Evolutionary conservation across 495 filamentous ascomycete genomes (phyloP).

Genomic region (Poronia punctata): DNA sequence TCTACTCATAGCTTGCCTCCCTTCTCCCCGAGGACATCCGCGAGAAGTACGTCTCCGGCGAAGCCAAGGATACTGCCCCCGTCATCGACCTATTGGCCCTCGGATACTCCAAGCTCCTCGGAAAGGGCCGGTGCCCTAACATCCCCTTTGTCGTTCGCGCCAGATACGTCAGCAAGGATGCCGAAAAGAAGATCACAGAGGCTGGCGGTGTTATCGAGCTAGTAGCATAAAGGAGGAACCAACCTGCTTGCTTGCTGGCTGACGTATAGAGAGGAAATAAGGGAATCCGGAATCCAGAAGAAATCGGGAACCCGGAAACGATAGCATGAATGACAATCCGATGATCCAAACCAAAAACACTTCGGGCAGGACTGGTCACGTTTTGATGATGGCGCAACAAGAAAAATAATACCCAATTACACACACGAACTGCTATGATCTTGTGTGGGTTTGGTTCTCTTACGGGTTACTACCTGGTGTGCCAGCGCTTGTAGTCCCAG

Average conservation of each 20-base stretch:
- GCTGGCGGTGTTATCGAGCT: slow-evolving; percentile 88
- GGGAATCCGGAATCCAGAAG: no score
- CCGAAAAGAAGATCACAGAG: slow-evolving; percentile 93
- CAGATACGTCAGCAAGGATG: slow-evolving; percentile 77
- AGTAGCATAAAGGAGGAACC: slow-evolving; percentile 65
- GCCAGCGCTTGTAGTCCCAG: no score
- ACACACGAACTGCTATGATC: slow-evolving; percentile 4
- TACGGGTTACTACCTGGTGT: no score
- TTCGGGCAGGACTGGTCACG: slow-evolving; percentile 7
- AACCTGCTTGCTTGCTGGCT: background rate
- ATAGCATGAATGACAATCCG: slow-evolving; percentile 14
- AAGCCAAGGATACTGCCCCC: slow-evolving; percentile 73
- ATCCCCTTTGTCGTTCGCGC: slow-evolving; percentile 84
- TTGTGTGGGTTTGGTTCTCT: background rate
- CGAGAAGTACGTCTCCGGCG: slow-evolving; percentile 69
- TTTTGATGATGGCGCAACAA: slow-evolving; percentile 10
- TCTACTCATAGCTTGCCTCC: slow-evolving; percentile 4
- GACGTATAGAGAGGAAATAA: slow-evolving; percentile 4
- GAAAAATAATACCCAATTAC: slow-evolving; percentile 7
- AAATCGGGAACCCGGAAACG: slow-evolving; percentile 5
- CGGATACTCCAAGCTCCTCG: slow-evolving; percentile 89
- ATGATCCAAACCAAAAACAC: slow-evolving; percentile 6
- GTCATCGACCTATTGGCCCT: slow-evolving; percentile 88
- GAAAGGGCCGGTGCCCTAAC: slow-evolving; percentile 82
- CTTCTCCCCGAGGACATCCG: slow-evolving; percentile 68